phyloP scores from a whole-genome alignment of 2,329 filamentous ascomycete species.

The Neospermospora avenae region DNA sequence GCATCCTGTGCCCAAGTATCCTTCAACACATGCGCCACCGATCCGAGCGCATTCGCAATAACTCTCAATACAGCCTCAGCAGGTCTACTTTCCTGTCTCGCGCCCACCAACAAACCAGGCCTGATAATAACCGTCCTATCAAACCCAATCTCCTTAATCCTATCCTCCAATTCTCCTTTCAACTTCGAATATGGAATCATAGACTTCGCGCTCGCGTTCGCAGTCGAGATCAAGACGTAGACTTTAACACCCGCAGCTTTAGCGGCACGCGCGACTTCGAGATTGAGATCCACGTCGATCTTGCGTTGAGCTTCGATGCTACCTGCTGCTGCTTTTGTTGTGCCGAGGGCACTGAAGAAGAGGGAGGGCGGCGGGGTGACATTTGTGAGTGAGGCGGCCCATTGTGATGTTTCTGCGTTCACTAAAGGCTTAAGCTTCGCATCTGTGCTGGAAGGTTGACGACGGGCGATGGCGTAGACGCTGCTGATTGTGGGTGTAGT shows the following conservation, averaged over 20 bases:
- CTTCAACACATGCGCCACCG: slow-evolving; percentile 52
- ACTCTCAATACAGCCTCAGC: slow-evolving; percentile 55
- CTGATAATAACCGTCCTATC: slow-evolving; percentile 74
- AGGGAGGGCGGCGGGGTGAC: slow-evolving; percentile 55
- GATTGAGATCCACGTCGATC: slow-evolving; percentile 84
- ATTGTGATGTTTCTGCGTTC: slow-evolving; percentile 65
- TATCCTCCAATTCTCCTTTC: slow-evolving; percentile 86
- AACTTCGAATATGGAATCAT: slow-evolving; percentile 60
- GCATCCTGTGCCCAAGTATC: slow-evolving; percentile 65
- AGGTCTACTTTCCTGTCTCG: slow-evolving; percentile 58
- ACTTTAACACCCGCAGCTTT: slow-evolving; percentile 68
- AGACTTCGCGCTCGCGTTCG: slow-evolving; percentile 48
- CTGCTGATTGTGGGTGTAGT: slow-evolving; percentile 48
- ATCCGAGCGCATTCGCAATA: slow-evolving; percentile 54
- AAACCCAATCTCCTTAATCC: slow-evolving; percentile 68
- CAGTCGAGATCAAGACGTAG: slow-evolving; percentile 47
- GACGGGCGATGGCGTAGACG: slow-evolving; percentile 61
- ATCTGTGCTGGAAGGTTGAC: slow-evolving; percentile 50
- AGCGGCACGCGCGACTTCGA: slow-evolving; percentile 72
- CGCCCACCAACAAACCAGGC: slow-evolving; percentile 74
- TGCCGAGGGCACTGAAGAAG: slow-evolving; percentile 77
- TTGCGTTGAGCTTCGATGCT: slow-evolving; percentile 77
- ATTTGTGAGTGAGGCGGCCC: slow-evolving; percentile 58
- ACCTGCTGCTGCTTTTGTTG: slow-evolving; percentile 72
- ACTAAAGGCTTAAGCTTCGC: slow-evolving; percentile 63